Evolutionary conservation across 208 protist genomes (phyloP), one percentile per base, ranked within the genome.

Genomic region (Trypanosomatidae sp.): DNA sequence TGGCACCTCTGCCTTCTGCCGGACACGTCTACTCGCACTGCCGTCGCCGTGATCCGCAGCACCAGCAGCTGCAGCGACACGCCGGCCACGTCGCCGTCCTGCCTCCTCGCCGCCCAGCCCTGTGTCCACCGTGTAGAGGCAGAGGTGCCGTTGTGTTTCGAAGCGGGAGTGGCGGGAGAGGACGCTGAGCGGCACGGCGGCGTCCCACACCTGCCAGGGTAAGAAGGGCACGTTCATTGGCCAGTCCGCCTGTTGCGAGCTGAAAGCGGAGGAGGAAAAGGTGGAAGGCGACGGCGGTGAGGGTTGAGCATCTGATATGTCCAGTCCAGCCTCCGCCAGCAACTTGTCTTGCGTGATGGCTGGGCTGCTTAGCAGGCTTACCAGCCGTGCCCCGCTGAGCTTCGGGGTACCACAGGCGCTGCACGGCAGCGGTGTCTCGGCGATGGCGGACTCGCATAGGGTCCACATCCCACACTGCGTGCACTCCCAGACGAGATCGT

Each of bases 201-300:
- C 84, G 69, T 97, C 92, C 91, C 92, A 97, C 10, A 97, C 83
- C 71, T 97, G 92, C 91, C 92, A 97, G 0, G 90, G 84, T 22
- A 97, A 69, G 67, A 95, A 95, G 0, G 89, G 89, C 30, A 95
- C 74, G 66, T 92, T 91, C 68, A 97, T 80, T 19, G 92, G 92
- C 91, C 92, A 97, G 64, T 86, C 79, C 2, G 84, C 69, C 30
- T 64, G 66, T 33, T 87, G 73, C 4, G 86, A 87, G 25, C 60
- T 67, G 75, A 89, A 87, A 47, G 46, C 46, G 28, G 1, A 22
- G 28, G 33, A 28, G 53, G 43, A 39, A n/a, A n/a, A n/a, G n/a
- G n/a, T n/a, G 56, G 50, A 6, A n/a, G 36, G 58, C 33, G 30
- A 4, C 22, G 49, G 8, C 9, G 36, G 22, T 22, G 58, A 19